phyloP scores from a whole-genome alignment of 2,329 filamentous ascomycete species.

The Penicillium sp. region DNA sequence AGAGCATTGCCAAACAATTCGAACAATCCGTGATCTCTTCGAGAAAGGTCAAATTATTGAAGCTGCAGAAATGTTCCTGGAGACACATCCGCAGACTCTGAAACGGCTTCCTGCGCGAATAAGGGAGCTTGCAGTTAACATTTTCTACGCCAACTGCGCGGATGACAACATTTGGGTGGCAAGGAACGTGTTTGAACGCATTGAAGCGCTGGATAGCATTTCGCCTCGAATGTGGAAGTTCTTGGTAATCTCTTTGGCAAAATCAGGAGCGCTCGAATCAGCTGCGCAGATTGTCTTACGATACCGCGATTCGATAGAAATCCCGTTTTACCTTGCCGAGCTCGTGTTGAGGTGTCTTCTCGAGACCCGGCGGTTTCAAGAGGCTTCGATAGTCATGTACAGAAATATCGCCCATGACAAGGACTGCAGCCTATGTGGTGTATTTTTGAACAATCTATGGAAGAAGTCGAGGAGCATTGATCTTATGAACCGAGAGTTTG shows the following conservation, averaged over 20 bases:
- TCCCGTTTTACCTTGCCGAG: slow-evolving; percentile 30
- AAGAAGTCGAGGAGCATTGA: slow-evolving; percentile 36
- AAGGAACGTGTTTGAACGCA: slow-evolving; percentile 31
- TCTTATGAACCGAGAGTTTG: slow-evolving; percentile 31
- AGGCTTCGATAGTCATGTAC: slow-evolving; percentile 35
- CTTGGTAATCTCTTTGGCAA: slow-evolving; percentile 33
- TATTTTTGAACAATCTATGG: slow-evolving; percentile 37
- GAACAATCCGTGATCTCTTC: slow-evolving; percentile 21
- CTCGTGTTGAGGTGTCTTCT: slow-evolving; percentile 34
- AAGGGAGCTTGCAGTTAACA: slow-evolving; percentile 26
- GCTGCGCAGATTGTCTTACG: slow-evolving; percentile 31
- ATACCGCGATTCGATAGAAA: slow-evolving; percentile 23
- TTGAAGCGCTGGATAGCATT: slow-evolving; percentile 30
- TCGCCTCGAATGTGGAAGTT: slow-evolving; percentile 34
- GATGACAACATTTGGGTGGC: slow-evolving; percentile 37
- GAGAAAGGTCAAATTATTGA: slow-evolving; percentile 28
- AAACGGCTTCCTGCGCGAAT: slow-evolving; percentile 23
- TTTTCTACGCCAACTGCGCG: slow-evolving; percentile 35
- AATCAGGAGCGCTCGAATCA: slow-evolving; percentile 34
- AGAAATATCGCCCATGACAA: slow-evolving; percentile 29
- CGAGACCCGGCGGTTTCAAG: slow-evolving; percentile 34
- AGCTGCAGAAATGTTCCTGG: slow-evolving; percentile 35
- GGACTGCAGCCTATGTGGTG: slow-evolving; percentile 32
- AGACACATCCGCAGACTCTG: slow-evolving; percentile 19
- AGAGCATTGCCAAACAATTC: not conserved